These are phyloP conservation scores for Rhododendron griersonianum DNA, from an alignment of 148 eudicot species.

Conservation along the genomic window DNA sequence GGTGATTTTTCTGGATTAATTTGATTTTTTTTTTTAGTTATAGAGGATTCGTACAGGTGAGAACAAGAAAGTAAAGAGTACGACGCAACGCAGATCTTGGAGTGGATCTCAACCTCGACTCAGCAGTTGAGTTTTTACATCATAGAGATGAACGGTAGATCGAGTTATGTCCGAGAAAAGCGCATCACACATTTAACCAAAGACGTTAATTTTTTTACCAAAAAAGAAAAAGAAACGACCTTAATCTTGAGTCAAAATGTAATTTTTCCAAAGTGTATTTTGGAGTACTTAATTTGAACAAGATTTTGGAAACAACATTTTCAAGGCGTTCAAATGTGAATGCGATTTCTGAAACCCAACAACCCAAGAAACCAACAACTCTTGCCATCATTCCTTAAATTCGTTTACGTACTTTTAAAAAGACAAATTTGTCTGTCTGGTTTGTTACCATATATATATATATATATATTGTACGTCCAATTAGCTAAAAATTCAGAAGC, in stretches of 20 bases:
- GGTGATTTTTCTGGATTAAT: neutral
- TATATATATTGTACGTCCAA: neutral
- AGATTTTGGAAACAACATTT: neutral
- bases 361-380: neutral
- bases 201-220: neutral
- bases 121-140: neutral
- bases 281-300: neutral
- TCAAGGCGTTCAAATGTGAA: neutral
- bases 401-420: neutral
- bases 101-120: neutral
- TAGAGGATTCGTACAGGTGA: neutral
- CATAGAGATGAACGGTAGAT: neutral
- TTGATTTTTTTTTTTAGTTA: neutral
- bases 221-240: neutral
- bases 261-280: neutral
- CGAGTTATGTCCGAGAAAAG: neutral
- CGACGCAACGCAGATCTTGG: neutral
- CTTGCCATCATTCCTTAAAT: neutral
- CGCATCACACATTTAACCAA: neutral
- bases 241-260: neutral
- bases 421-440: neutral
- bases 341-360: neutral
- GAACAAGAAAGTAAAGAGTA: neutral
- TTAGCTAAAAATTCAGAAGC: neutral
- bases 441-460: neutral